phyloP scores from a whole-genome alignment of 1,139 yeast genomes.

The Petasospora fabianii region DNA sequence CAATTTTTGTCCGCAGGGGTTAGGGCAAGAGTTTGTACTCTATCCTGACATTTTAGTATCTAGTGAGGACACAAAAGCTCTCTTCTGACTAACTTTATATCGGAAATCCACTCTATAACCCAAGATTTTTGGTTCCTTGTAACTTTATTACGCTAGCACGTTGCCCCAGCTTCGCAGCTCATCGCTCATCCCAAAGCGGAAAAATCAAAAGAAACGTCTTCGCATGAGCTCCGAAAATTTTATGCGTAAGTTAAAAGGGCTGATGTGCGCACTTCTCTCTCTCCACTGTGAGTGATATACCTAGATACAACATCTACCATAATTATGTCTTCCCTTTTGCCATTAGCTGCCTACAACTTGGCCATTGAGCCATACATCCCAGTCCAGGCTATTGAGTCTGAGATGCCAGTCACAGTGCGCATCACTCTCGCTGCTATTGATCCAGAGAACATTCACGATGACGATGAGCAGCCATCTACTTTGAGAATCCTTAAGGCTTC shows the following conservation, averaged over 20 bases:
- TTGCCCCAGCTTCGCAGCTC: conserved; percentile 17
- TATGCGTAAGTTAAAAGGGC: conserved; percentile 6
- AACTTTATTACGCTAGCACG: too few relatives aligned
- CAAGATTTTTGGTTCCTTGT: too few relatives aligned
- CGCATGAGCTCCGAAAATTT: conserved; percentile 10
- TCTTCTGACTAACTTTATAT: too few relatives aligned
- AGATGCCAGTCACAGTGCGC: conserved; percentile 84
- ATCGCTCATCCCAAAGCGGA: conserved; percentile 24
- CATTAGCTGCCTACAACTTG: conserved; percentile 81
- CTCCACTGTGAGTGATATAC: not conserved
- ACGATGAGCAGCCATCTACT: conserved; percentile 77
- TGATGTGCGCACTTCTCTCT: conserved; percentile 6
- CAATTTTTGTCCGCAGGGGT: too few relatives aligned
- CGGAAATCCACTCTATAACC: too few relatives aligned
- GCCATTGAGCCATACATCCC: conserved; percentile 85
- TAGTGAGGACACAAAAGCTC: too few relatives aligned
- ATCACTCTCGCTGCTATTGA: conserved; percentile 94
- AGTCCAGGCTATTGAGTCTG: conserved; percentile 80
- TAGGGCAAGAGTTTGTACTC: too few relatives aligned
- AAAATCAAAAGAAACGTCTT: conserved; percentile 27
- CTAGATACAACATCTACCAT: not conserved
- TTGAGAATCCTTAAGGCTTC: conserved; percentile 79
- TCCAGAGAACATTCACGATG: conserved; percentile 72
- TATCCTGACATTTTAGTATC: too few relatives aligned
- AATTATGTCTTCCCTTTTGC: conserved; percentile 64